Evolutionary conservation across 148 eudicot genomes (phyloP).

Genomic region (Diospyros lotus): DNA sequence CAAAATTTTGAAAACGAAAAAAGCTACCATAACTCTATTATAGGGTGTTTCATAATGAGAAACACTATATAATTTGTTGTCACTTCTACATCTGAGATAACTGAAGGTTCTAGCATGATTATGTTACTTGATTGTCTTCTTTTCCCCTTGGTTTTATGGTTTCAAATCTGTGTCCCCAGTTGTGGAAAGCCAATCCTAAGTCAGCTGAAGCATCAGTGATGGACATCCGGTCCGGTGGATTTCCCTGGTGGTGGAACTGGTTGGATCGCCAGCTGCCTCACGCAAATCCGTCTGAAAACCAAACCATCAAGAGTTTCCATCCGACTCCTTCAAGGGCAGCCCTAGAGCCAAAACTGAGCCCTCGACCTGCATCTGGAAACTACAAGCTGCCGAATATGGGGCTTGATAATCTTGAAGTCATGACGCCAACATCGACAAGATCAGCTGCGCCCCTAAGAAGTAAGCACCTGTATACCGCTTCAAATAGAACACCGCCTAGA

Average conservation of each 20-base stretch:
- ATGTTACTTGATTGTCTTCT: neutral
- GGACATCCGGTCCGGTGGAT: conserved; percentile 62
- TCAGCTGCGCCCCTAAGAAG: conserved; percentile 48
- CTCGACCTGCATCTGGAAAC: conserved; percentile 39
- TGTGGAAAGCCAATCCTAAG: conserved; percentile 61
- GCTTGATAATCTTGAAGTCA: conserved; percentile 39
- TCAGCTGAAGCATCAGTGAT: conserved; percentile 42
- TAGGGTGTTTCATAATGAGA: neutral
- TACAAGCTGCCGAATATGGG: conserved; percentile 23
- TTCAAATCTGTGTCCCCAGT: conserved; percentile 22
- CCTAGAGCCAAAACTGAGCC: conserved; percentile 49
- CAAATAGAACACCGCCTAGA: conserved; percentile 39
- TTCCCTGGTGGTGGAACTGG: conserved; percentile 99
- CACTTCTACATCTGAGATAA: too few species aligned
- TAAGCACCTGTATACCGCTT: conserved; percentile 41
- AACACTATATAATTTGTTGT: neutral
- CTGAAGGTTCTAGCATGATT: neutral
- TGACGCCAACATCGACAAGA: conserved; percentile 69
- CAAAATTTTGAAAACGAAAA: neutral
- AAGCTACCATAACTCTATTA: too few species aligned
- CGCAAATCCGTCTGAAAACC: conserved; percentile 39
- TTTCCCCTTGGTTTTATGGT: neutral
- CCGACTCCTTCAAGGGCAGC: conserved; percentile 54
- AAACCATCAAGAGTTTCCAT: conserved; percentile 24
- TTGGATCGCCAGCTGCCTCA: conserved; percentile 58